phyloP scores from a whole-genome alignment of 2,329 filamentous ascomycete genomes.

The Epichloe coenophiala region DNA sequence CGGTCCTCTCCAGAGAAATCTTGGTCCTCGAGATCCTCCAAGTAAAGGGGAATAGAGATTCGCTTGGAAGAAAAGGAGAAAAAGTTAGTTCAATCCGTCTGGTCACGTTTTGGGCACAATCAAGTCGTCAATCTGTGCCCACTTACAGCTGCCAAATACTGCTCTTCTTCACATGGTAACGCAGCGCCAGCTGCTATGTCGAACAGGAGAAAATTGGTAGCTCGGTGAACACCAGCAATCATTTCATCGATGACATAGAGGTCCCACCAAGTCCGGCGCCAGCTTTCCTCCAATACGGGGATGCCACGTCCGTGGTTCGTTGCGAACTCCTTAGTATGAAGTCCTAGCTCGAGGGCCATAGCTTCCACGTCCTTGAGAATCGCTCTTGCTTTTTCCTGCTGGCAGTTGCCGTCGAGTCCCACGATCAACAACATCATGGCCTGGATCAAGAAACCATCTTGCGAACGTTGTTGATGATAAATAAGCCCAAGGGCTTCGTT shows the following conservation, averaged over 20 bases:
- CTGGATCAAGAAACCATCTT: slow-evolving; percentile 57
- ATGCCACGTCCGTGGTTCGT: slow-evolving; percentile 48
- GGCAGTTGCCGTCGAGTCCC: slow-evolving; percentile 61
- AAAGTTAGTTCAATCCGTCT: slow-evolving; percentile 2
- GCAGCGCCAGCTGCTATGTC: slow-evolving; percentile 54
- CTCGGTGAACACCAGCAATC: slow-evolving; percentile 65
- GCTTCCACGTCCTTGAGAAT: slow-evolving; percentile 55
- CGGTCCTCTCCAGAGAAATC: slow-evolving; percentile 59
- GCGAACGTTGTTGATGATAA: slow-evolving; percentile 30
- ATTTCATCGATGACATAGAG: slow-evolving; percentile 70
- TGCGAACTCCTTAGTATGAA: slow-evolving; percentile 60
- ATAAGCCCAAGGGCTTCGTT: slow-evolving; percentile 43
- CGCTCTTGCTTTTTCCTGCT: slow-evolving; percentile 54
- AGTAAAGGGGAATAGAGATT: slow-evolving; percentile 44
- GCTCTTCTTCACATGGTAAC: slow-evolving; percentile 72
- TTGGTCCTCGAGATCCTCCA: slow-evolving; percentile 63
- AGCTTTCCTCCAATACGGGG: slow-evolving; percentile 63
- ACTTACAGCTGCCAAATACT: slow-evolving; percentile 48
- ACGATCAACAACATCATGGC: slow-evolving; percentile 65
- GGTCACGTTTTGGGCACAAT: not conserved
- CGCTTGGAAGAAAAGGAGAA: slow-evolving; percentile 24
- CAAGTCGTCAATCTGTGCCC: not conserved
- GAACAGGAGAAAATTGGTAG: slow-evolving; percentile 55
- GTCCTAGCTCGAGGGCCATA: slow-evolving; percentile 60
- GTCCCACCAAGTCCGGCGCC: slow-evolving; percentile 87